Base-by-base conservation (phyloP, 1,284 basidiomycete species). In the Macrocystidia cucumis region DNA sequence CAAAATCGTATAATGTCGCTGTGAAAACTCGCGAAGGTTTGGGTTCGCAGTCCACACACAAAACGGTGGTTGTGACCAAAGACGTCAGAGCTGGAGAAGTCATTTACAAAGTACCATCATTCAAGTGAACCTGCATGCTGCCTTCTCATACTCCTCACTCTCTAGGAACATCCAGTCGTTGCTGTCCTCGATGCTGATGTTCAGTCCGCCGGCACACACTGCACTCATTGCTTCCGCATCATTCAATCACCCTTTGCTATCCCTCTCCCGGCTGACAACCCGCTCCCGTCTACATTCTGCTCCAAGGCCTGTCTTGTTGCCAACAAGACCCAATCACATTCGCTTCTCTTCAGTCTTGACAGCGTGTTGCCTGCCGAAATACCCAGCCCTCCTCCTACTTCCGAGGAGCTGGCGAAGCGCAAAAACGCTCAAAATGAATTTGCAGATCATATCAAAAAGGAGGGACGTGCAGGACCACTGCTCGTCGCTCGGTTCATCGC, bases 111-210 rank as follows among this genome's bases (percentile, higher is more conserved):
- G 85, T 78, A n/a, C 12, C 29, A n/a, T 25, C n/a, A 30, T 17
- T 31, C 28, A 19, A 2, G 9, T 12, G 4, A 32, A 9, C n/a
- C n/a, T n/a, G n/a, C n/a, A n/a, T n/a, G n/a, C n/a, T n/a, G n/a
- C n/a, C n/a, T n/a, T n/a, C n/a, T n/a, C n/a, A n/a, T n/a, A n/a
- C n/a, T n/a, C n/a, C n/a, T n/a, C n/a, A n/a, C n/a, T n/a, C n/a
- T n/a, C n/a, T n/a, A 89, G 85, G 85, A 89, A 63, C 61, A 68
- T 41, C 79, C 85, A 4, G 62, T 87, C 11, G 73, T 83, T 23
- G 62, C 79, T 9, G 72, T 64, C 12, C 70, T 89, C 16, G 85
- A 89, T 45, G 48, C 60, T 1, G 86, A 89, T 46, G 58, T 89
- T 9, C 70, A 83, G 56, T 63, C 60, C 25, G 67, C 70, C 32